phyloP scores from a whole-genome alignment of 768 basidiomycete species.

The Pholiota microspora region DNA sequence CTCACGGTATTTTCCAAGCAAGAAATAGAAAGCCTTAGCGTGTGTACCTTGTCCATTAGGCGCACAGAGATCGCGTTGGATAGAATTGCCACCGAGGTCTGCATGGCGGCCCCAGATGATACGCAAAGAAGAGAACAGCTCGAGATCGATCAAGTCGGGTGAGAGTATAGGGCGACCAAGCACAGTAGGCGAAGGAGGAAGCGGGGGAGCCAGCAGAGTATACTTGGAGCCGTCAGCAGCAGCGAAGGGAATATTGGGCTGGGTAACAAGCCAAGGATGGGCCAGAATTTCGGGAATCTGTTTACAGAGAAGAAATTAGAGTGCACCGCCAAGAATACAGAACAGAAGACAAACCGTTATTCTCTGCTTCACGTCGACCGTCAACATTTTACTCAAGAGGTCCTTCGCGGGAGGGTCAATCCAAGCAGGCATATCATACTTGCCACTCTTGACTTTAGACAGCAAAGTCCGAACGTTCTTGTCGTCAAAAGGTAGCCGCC shows the following conservation, averaged over 20 bases:
- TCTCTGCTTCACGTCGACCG: constrained; percentile 75
- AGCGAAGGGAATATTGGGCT: constrained; percentile 44
- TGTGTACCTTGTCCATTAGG: constrained; percentile 68
- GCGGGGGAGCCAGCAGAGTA: constrained; percentile 32
- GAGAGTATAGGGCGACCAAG: constrained; percentile 71
- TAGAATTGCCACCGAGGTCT: constrained; percentile 47
- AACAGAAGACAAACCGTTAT: constrained; percentile 63
- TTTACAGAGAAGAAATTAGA: neutral
- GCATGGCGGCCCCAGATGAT: constrained; percentile 83
- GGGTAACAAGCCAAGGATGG: constrained; percentile 79
- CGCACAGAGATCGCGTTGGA: constrained; percentile 66
- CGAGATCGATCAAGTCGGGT: constrained; percentile 68
- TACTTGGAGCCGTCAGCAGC: constrained; percentile 21
- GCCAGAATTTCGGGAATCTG: constrained; percentile 84
- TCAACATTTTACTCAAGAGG: constrained; percentile 82
- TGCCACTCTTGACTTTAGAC: constrained; percentile 82
- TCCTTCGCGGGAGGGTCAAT: constrained; percentile 85
- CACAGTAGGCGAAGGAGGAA: constrained; percentile 63
- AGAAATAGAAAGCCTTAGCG: constrained; percentile 88
- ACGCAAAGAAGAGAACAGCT: constrained; percentile 73
- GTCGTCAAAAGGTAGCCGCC: constrained; percentile 92
- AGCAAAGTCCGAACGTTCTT: constrained; percentile 77
- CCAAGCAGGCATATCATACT: constrained; percentile 78
- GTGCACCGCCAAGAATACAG: neutral
- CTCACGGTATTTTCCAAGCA: constrained; percentile 75